Percentiles rank a stretch among this genome's conserved stretches.
phyloP scores from a whole-genome alignment of 1,284 basidiomycete species.

The Cryptococcus sp. region DNA sequence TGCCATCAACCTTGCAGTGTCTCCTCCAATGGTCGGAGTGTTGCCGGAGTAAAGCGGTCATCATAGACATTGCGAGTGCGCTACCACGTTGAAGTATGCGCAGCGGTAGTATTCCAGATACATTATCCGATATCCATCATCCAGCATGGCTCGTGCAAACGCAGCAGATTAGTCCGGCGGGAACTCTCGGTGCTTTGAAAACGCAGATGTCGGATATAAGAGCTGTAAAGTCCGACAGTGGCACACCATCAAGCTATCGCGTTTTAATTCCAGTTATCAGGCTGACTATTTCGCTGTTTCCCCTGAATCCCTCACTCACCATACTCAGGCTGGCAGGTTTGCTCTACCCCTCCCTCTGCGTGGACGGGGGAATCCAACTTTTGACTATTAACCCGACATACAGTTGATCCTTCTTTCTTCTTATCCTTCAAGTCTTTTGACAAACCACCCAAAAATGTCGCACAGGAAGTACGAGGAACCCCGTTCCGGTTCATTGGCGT shows the following conservation, averaged over 20 bases:
- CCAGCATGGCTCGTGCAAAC: background rate
- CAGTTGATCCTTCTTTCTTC: slow-evolving; percentile 4
- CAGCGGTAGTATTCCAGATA: no score
- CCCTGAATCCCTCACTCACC: background rate
- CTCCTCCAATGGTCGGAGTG: no score
- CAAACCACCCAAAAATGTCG: slow-evolving; percentile 40
- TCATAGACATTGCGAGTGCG: no score
- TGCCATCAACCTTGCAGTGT: no score
- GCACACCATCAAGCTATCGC: background rate
- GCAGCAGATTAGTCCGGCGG: background rate
- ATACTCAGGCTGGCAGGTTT: background rate
- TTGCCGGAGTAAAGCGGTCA: no score
- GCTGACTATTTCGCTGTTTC: background rate
- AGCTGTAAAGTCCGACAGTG: background rate
- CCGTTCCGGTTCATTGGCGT: slow-evolving; percentile 83
- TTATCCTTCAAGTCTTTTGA: slow-evolving; percentile 17
- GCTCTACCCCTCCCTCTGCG: background rate
- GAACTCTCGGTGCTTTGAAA: background rate
- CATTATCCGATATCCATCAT: no score
- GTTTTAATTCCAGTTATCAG: background rate
- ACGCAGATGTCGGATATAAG: background rate
- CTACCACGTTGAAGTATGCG: no score
- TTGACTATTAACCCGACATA: background rate
- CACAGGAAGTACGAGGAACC: slow-evolving; percentile 84
- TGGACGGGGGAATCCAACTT: no score